Conservation (phyloP, 2,329 filamentous ascomycete genomes). For the Neonectria faginata region DNA sequence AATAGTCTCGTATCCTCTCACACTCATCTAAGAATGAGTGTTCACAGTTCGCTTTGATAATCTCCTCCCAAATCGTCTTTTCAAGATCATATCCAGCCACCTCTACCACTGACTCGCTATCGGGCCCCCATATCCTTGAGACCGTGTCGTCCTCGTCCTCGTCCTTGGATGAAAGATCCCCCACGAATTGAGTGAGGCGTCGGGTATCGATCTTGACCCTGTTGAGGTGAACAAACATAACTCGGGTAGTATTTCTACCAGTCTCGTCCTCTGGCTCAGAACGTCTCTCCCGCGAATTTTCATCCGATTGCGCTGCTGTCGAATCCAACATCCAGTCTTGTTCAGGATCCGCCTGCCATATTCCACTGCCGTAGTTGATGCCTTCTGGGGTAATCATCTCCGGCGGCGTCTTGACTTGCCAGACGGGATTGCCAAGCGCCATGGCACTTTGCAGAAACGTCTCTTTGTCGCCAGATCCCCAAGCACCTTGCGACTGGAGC, state of each 20-base stretch:
- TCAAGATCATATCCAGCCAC: constrained; percentile 41
- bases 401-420: constrained; percentile 34
- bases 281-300: background rate
- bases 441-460: constrained; percentile 40
- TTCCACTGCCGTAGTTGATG: constrained; percentile 41
- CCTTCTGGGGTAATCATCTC: constrained; percentile 22
- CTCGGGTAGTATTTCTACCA: constrained; percentile 23
- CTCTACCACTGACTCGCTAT: constrained; percentile 27
- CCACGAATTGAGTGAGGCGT: constrained; percentile 24
- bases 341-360: constrained; percentile 44
- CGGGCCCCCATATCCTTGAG: constrained; percentile 36
- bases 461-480: constrained; percentile 43
- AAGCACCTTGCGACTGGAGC: constrained; percentile 44
- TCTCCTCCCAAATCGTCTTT: constrained; percentile 42
- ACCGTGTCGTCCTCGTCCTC: constrained; percentile 26
- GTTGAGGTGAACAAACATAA: constrained; percentile 43
- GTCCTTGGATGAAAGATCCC: constrained; percentile 23
- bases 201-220: constrained; percentile 41
- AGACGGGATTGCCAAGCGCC: constrained; percentile 36
- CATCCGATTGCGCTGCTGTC: background rate
- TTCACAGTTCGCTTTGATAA: constrained; percentile 38
- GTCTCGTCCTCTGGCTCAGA: background rate
- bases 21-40: constrained; percentile 36
- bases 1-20: constrained; percentile 39
- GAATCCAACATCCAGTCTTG: constrained; percentile 34